Conservation (phyloP, 2,329 filamentous ascomycete species). For the Apiospora aurea region DNA sequence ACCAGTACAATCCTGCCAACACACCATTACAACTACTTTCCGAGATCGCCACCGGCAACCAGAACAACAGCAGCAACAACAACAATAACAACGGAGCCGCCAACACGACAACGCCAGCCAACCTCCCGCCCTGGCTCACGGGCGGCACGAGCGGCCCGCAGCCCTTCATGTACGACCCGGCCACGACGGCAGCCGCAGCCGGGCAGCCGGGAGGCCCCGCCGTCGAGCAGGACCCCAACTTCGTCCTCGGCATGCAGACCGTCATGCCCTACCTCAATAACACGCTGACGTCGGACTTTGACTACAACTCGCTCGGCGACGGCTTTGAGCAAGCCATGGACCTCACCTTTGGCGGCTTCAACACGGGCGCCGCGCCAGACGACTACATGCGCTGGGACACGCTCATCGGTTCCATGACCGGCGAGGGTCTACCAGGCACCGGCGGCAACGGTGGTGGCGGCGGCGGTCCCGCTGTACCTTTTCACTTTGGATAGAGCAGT, state of each 20-base stretch:
- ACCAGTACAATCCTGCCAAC: slow-evolving; percentile 47
- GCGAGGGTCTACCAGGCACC: background rate
- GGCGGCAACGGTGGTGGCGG: background rate
- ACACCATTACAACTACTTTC: slow-evolving; percentile 64
- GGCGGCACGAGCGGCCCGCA: background rate
- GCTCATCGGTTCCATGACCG: background rate
- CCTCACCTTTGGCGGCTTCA: slow-evolving; percentile 47
- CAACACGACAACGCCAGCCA: background rate
- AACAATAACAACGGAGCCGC: background rate
- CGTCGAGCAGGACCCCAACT: slow-evolving; percentile 3
- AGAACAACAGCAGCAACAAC: slow-evolving; percentile 28
- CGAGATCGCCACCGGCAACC: slow-evolving; percentile 58
- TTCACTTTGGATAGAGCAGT: background rate
- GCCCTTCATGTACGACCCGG: slow-evolving; percentile 46
- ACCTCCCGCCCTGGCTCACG: slow-evolving; percentile 12
- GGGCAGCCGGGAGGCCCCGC: background rate
- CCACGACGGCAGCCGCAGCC: slow-evolving; percentile 28
- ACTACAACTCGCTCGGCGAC: slow-evolving; percentile 46
- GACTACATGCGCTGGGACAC: slow-evolving; percentile 23
- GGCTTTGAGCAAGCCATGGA: slow-evolving; percentile 54
- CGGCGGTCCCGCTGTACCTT: slow-evolving; percentile 3
- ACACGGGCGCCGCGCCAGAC: background rate
- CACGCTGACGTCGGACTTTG: slow-evolving; percentile 42
- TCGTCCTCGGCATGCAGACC: slow-evolving; percentile 13
- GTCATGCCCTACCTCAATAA: slow-evolving; percentile 41